A percentile compares a stretch with the other conserved stretches of the same genome.
Evolutionary conservation across 2,329 filamentous ascomycete species (phyloP).

Genomic region (Cladosporium cucumerinum): DNA sequence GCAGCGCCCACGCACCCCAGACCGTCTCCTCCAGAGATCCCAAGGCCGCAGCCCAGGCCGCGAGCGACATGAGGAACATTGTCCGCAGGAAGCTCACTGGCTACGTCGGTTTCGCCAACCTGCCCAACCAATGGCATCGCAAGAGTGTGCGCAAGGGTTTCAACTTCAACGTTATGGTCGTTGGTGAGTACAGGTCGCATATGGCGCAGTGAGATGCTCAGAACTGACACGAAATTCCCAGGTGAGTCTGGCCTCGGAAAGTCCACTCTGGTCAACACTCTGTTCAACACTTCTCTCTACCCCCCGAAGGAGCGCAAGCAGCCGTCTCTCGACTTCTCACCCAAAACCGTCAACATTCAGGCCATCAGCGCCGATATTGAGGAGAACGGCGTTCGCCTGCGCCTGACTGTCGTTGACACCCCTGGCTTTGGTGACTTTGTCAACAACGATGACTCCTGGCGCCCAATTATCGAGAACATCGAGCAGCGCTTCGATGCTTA

Average conservation of each 20-base stretch:
- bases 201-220: background rate
- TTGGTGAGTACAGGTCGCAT: slow-evolving; percentile 66
- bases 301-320: slow-evolving; percentile 98
- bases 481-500: slow-evolving; percentile 99
- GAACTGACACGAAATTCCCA: slow-evolving; percentile 39
- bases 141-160: slow-evolving; percentile 99
- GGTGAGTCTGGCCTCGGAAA: slow-evolving; percentile 99
- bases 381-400: slow-evolving; percentile 94
- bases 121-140: slow-evolving; percentile 99
- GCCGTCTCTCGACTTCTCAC: slow-evolving; percentile 94
- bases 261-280: slow-evolving; percentile 97
- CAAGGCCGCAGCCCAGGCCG: slow-evolving; percentile 51
- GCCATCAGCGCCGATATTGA: slow-evolving; percentile 68
- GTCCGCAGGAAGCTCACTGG: slow-evolving; percentile 97
- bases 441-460: slow-evolving; percentile 99
- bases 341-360: slow-evolving; percentile 66
- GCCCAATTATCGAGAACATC: slow-evolving; percentile 98
- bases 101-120: slow-evolving; percentile 97
- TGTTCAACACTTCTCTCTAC: slow-evolving; percentile 99
- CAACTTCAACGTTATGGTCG: slow-evolving; percentile 99
- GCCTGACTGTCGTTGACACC: slow-evolving; percentile 94
- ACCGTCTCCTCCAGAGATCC: slow-evolving; percentile 64
- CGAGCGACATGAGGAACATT: slow-evolving; percentile 75
- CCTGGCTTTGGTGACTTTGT: slow-evolving; percentile 98
- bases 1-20: slow-evolving; percentile 48